These are phyloP conservation scores for Escovopsis sp. DNA, from an alignment of 2,329 filamentous ascomycete species.

Conservation along the genomic window DNA sequence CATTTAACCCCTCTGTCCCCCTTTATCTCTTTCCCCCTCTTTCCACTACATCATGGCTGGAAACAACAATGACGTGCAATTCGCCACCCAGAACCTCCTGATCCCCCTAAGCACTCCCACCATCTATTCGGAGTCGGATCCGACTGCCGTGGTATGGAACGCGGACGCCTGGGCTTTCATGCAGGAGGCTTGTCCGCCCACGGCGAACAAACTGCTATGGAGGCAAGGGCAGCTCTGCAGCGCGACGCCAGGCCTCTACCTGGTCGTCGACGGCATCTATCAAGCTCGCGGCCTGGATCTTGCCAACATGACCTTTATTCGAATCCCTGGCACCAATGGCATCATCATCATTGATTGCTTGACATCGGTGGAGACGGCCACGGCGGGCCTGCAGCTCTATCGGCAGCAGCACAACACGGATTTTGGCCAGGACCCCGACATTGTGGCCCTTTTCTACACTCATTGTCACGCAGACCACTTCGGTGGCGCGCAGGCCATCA, in stretches of 20 bases:
- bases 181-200: conserved; percentile 3
- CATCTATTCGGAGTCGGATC: conserved; percentile 1
- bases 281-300: conserved; percentile 25
- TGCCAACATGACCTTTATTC: conserved; percentile 25
- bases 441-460: conserved; percentile 24
- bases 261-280: conserved; percentile 20
- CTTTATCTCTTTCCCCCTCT: no score
- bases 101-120: conserved; percentile 5
- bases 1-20: no score
- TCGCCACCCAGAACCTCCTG: conserved; percentile 8
- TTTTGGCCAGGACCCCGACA: conserved; percentile 5
- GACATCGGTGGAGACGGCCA: conserved; percentile 19
- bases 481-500: conserved; percentile 13
- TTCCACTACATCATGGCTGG: no score
- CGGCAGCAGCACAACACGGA: conserved; percentile 7
- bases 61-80: conserved; percentile 7
- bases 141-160: conserved; percentile 9
- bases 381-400: conserved; percentile 20
- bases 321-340: conserved; percentile 16
- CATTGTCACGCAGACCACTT: conserved; percentile 26
- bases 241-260: conserved; percentile 17
- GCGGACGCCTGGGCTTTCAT: conserved; percentile 13
- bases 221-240: conserved; percentile 6
- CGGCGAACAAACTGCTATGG: conserved; percentile 7
- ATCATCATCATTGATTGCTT: conserved; percentile 25